These are phyloP conservation scores for Colletotrichum zoysiae DNA, from an alignment of 2,329 filamentous ascomycete species.

Conservation along the genomic window DNA sequence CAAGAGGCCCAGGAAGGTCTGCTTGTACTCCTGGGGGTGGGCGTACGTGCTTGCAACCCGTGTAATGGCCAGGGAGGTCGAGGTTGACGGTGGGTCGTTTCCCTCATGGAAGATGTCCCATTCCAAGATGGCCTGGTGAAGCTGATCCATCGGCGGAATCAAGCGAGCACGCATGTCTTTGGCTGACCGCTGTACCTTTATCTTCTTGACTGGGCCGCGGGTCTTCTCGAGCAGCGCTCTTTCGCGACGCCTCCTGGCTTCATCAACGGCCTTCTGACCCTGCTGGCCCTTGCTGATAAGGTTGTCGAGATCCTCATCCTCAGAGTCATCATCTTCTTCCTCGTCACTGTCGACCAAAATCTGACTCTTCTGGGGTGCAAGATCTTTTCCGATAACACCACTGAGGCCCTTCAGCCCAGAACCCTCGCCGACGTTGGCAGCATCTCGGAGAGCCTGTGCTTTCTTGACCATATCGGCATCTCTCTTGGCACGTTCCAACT, in stretches of 20 bases:
- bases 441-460: slow-evolving; percentile 71
- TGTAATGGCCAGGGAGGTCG: slow-evolving; percentile 69
- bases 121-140: slow-evolving; percentile 88
- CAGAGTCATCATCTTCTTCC: slow-evolving; percentile 72
- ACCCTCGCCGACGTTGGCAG: slow-evolving; percentile 77
- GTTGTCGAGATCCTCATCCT: slow-evolving; percentile 60
- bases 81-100: slow-evolving; percentile 84
- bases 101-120: slow-evolving; percentile 97
- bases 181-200: slow-evolving; percentile 81
- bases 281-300: slow-evolving; percentile 62
- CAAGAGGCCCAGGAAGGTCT: slow-evolving; percentile 90
- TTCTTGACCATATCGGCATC: slow-evolving; percentile 79
- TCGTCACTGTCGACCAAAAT: slow-evolving; percentile 90
- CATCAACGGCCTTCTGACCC: slow-evolving; percentile 62
- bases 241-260: slow-evolving; percentile 59
- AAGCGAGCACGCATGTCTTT: slow-evolving; percentile 96
- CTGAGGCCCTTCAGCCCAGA: slow-evolving; percentile 80
- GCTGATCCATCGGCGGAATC: slow-evolving; percentile 85
- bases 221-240: slow-evolving; percentile 66
- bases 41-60: slow-evolving; percentile 83
- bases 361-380: slow-evolving; percentile 79
- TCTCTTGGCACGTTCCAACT: slow-evolving; percentile 77
- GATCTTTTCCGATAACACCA: slow-evolving; percentile 81
- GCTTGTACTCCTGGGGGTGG: slow-evolving; percentile 83
- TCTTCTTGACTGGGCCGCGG: slow-evolving; percentile 84